Base-by-base conservation (phyloP, 441 rosid genomes). In the Croton setiger region DNA sequence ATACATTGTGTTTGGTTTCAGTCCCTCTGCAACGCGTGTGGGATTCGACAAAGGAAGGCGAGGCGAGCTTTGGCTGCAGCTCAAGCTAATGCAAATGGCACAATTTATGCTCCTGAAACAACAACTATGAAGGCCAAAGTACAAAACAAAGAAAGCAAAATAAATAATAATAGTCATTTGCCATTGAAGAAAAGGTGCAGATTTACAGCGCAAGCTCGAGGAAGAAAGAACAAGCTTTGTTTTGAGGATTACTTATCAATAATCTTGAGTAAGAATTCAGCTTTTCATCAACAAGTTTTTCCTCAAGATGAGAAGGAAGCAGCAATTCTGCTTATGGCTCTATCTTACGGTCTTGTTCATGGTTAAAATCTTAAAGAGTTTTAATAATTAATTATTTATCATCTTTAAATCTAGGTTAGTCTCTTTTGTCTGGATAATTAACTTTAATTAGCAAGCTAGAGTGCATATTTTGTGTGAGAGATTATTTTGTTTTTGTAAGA, bases 11-110 rank as follows among this genome's bases (percentile, higher is more conserved):
- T 55, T 49, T 48, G 59, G 70, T 62, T 64, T n/a, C 89, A 91
- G 97, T 87, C 97, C 3, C 97, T 93, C 23, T 93, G 98, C 81
- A 93, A 93, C 80, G 98, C 98, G n/a, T 93, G 98, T 52, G 98
- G 98, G 39, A 93, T 93, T 66, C 78, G 98, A 56, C 98, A 91
- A 76, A 89, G 98, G 79, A 93, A 93, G 81, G 98, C 97, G 14
- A 86, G 96, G 56, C 66, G 93, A 66, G 97, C 96, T 35, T 75
- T 88, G 80, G 89, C 90, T 11, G 97, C 89, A 0, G 93, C 93
- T 0, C 91, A 87, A 0, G 87, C 82, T 0, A 82, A 49, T 2
- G 66, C 77, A 0, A 73, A 75, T 15, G 82, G 80, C 6, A 72
- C 75, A 64, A 71, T 54, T 48, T 74, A 68, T 66, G 78, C 59